Base-by-base conservation (phyloP, 192 early-diverging fungal genomes). In the Coemansia asiatica region DNA sequence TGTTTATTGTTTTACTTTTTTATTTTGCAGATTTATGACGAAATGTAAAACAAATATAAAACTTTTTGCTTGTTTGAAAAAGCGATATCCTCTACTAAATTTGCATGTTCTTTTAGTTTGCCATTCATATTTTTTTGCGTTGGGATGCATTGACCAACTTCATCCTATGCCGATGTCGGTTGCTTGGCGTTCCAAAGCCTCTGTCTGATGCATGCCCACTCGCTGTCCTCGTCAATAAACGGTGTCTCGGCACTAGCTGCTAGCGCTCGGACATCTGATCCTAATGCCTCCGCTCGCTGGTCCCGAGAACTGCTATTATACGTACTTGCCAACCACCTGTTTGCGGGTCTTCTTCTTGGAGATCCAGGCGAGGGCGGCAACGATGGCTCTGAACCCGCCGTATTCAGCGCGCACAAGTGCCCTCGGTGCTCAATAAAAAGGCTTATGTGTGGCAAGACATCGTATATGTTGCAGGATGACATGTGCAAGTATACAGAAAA, bases 111-210 rank as follows among this genome's bases (percentile, higher is more conserved):
- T 12, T 44, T 44, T 9, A 16, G 10, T 44, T 44, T 3, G 6
- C 12, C 10, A 12, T 9, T 44, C 15, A 16, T 5, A 9, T 13
- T 9, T 44, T 44, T 44, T 9, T 44, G 12, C 15, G 2, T 44
- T 44, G 40, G 1, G 5, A 6, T 16, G 26, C 31, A 6, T 33
- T 33, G 31, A 6, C 8, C 8, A 6, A 8, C 31, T 33, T 33
- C 8, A 33, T 33, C n/a, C 49, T 48, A 51, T 26, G 16, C 61
- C 51, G 61, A 26, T 27, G 47, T 31, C 16, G 47, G 61, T 18
- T 23, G 48, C 61, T 67, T 67, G 18, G 56, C 65, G n/a, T 67
- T 67, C 65, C 56, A 67, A 16, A 67, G 47, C 15, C 56, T 56
- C 31, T 26, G 65, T 33, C 65, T 56, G 57, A 59, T 59, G 9